Evolutionary conservation across 2,329 filamentous ascomycete genomes (phyloP), one percentile per base, ranked within the genome.

Genomic region (Epichloe brachyelytri): DNA sequence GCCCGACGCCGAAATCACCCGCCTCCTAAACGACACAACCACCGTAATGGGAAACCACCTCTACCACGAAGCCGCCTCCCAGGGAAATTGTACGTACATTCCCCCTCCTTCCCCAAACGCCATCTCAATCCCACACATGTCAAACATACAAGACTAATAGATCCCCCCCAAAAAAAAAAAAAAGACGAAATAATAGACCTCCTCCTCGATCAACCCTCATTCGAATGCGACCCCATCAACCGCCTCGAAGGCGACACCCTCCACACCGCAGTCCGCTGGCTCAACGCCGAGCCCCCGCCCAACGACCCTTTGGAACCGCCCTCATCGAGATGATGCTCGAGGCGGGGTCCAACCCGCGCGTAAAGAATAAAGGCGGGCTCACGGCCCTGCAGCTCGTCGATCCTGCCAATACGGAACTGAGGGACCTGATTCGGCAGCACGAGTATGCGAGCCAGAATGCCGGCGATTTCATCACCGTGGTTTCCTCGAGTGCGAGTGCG

Each of bases 31-130:
- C 74, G 78, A 80, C 46, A 87, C 90, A 48, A 86, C 80, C 44
- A 89, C 93, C 60, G 82, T 89, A 11, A 76, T 96, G 70, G 93
- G 93, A 48, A 90, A 91, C 69, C 81, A 91, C 64, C 81, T 90
- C 34, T 82, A 96, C 65, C 93, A 97, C 69, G 81, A 96, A 59
- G 93, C 90, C 47, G 91, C 91, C 34, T 76, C 80, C 33, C 83
- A 82, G 57, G 93, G 93, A 60, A 88, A 89, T 70, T 95, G 87
- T 91, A 73, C 59, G 87, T 91, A 73, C 59, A 83, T 75, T 43
- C 30, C 33, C 36, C 15, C 47, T 36, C 41, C 38, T 47, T 49
- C n/a, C 20, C 20, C 20, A 4, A 4, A n/a, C n/a, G n/a, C 10
- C 33, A 34, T 30, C 30, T 36, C 17, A 12, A 47, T 17, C 30